Percentiles rank a stretch among this genome's conserved stretches.
Evolutionary conservation across 768 basidiomycete species (phyloP).

Genomic region (Serpula lacrymans): DNA sequence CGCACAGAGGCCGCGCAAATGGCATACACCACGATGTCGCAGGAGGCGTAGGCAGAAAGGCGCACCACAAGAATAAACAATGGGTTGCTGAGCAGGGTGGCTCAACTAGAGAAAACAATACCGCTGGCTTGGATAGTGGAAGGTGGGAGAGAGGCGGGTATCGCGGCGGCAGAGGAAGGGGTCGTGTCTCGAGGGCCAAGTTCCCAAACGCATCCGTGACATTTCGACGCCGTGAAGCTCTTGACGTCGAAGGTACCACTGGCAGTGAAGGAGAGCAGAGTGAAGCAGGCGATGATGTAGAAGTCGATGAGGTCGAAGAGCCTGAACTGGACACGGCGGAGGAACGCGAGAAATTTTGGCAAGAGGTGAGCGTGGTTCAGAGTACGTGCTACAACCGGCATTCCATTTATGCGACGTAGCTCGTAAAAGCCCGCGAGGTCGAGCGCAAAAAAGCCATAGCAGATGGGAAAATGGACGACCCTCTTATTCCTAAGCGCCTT

Average conservation of each 20-base stretch:
- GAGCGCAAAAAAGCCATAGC: constrained; percentile 74
- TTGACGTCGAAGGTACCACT: constrained; percentile 26
- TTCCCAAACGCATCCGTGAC: constrained; percentile 41
- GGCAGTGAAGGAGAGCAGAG: constrained; percentile 33
- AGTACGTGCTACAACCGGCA: constrained; percentile 11
- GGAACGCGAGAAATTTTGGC: constrained; percentile 66
- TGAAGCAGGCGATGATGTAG: constrained; percentile 30
- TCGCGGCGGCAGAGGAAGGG: constrained; percentile 43
- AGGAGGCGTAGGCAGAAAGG: constrained; percentile 20
- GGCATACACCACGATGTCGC: constrained; percentile 17
- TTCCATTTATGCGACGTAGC: constrained; percentile 35
- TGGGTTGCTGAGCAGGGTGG: constrained; percentile 51
- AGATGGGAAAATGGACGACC: constrained; percentile 87
- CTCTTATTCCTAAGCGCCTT: constrained; percentile 69
- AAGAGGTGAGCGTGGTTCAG: constrained; percentile 62
- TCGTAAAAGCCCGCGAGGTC: constrained; percentile 69
- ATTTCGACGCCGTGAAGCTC: constrained; percentile 23
- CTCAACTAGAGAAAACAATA: constrained; percentile 29
- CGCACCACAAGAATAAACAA: constrained; percentile 53
- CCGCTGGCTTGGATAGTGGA: constrained; percentile 42
- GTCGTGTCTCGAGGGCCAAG: constrained; percentile 32
- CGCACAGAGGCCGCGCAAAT: constrained; percentile 19
- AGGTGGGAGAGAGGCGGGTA: constrained; percentile 63
- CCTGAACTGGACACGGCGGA: constrained; percentile 55
- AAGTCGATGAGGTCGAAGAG: constrained; percentile 35